Conservation (phyloP, 176 grass and related monocot genomes). For the Avena sativa region DNA sequence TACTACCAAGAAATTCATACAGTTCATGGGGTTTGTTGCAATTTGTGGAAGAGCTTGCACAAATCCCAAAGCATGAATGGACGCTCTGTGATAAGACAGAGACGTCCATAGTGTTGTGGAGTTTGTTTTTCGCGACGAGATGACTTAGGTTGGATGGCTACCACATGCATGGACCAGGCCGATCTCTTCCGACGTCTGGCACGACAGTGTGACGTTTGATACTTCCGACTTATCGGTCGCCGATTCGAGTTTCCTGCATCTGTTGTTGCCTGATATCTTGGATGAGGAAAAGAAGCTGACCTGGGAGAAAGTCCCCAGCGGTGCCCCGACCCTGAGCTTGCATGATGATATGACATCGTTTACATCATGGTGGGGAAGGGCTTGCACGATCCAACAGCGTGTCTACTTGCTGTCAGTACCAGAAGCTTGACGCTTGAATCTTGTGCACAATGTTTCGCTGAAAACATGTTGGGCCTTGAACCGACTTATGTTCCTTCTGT, state of each 20-base stretch:
- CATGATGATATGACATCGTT: background rate
- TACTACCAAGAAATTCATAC: too few relatives aligned
- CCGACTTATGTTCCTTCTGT: too few relatives aligned
- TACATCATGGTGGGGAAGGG: background rate
- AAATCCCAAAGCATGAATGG: too few relatives aligned
- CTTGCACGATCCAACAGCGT: background rate
- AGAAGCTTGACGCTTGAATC: background rate
- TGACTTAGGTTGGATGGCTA: background rate
- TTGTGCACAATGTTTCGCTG: background rate
- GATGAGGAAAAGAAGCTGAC: background rate
- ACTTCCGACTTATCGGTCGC: background rate
- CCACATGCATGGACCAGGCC: background rate
- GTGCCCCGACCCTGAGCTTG: background rate
- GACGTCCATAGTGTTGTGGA: too few relatives aligned
- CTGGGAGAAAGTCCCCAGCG: background rate
- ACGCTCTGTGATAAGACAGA: too few relatives aligned
- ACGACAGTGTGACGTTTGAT: background rate
- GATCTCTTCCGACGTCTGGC: background rate
- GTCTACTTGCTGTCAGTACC: background rate
- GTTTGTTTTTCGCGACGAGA: background rate
- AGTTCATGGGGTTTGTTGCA: too few relatives aligned
- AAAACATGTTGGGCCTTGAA: background rate
- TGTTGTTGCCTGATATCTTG: background rate
- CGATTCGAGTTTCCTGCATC: background rate
- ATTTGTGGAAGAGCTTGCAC: too few relatives aligned